phyloP scores from a whole-genome alignment of 2,329 filamentous ascomycete species.

The Phialophora expanda region DNA sequence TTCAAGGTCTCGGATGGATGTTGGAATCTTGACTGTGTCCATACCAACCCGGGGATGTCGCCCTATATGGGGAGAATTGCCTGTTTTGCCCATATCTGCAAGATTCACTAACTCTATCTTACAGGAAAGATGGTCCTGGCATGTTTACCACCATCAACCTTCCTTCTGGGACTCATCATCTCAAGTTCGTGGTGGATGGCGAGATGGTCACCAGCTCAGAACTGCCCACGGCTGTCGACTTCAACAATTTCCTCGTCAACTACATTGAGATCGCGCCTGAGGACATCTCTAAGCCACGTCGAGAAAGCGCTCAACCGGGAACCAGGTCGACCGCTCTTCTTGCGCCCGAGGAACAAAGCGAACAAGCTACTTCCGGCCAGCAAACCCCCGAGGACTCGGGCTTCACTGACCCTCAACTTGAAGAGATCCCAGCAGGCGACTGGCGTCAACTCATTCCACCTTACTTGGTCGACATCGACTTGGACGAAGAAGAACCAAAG shows the following conservation, averaged over 20 bases:
- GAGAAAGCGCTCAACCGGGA: conserved; percentile 46
- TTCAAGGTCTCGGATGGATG: conserved; percentile 24
- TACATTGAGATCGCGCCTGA: conserved; percentile 92
- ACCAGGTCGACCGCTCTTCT: conserved; percentile 44
- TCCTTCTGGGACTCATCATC: conserved; percentile 90
- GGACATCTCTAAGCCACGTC: conserved; percentile 57
- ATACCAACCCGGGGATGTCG: conserved; percentile 9
- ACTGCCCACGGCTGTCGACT: conserved; percentile 93
- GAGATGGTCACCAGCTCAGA: conserved; percentile 88
- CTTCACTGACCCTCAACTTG: conserved; percentile 39
- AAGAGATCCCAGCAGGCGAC: conserved; percentile 61
- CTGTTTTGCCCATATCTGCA: background rate
- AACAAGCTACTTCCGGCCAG: conserved; percentile 39
- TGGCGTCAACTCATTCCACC: conserved; percentile 79
- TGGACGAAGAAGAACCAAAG: conserved; percentile 74
- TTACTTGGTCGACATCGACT: conserved; percentile 85
- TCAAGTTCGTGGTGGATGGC: conserved; percentile 94
- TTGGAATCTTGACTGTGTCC: conserved; percentile 14
- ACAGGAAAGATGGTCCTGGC: conserved; percentile 52
- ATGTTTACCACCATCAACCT: conserved; percentile 81
- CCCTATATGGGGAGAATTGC: conserved; percentile 8
- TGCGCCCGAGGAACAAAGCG: conserved; percentile 49
- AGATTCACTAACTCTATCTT: background rate
- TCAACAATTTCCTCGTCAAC: conserved; percentile 96
- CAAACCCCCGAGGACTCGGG: conserved; percentile 44